Conservation (phyloP, 2,329 filamentous ascomycete species). For the Colletotrichum aenigma region DNA sequence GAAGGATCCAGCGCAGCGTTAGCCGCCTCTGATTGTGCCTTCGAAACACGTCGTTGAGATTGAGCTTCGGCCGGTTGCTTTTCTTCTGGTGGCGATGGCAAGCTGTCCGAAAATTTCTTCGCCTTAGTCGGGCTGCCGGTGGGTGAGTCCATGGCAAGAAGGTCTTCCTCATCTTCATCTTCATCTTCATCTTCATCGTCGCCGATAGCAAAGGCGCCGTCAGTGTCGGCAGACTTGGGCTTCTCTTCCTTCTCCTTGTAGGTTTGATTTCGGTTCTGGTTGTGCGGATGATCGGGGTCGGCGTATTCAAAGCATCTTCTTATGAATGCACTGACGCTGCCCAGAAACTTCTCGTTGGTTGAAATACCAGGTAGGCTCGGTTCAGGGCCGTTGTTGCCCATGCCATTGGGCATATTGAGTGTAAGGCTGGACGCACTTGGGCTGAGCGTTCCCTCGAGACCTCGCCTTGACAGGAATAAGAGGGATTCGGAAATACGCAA, state of each 20-base stretch:
- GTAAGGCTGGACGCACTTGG: slow-evolving; percentile 65
- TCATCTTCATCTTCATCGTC: slow-evolving; percentile 74
- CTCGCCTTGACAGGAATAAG: slow-evolving; percentile 88
- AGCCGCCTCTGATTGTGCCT: slow-evolving; percentile 74
- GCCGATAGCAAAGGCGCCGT: slow-evolving; percentile 73
- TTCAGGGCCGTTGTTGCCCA: slow-evolving; percentile 36
- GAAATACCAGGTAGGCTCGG: slow-evolving; percentile 56
- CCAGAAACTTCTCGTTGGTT: slow-evolving; percentile 86
- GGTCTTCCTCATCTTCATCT: slow-evolving; percentile 67
- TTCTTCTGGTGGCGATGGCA: slow-evolving; percentile 19
- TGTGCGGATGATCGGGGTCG: slow-evolving; percentile 81
- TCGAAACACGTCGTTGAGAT: slow-evolving; percentile 51
- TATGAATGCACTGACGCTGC: slow-evolving; percentile 94
- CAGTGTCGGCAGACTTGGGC: slow-evolving; percentile 30
- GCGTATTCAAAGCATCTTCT: slow-evolving; percentile 97
- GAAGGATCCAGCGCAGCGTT: slow-evolving; percentile 92
- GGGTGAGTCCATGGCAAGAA: slow-evolving; percentile 63
- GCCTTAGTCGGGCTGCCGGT: slow-evolving; percentile 43
- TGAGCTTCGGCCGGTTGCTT: neutral
- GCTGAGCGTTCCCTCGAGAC: slow-evolving; percentile 76
- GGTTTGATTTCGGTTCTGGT: slow-evolving; percentile 60
- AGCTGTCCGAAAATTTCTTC: slow-evolving; percentile 38
- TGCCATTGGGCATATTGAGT: slow-evolving; percentile 55
- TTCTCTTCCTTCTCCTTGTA: slow-evolving; percentile 33
- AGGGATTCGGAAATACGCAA: slow-evolving; percentile 92